These are phyloP conservation scores for Taphrina flavorubra DNA, from an alignment of 1,139 yeast species.

Conservation along the genomic window DNA sequence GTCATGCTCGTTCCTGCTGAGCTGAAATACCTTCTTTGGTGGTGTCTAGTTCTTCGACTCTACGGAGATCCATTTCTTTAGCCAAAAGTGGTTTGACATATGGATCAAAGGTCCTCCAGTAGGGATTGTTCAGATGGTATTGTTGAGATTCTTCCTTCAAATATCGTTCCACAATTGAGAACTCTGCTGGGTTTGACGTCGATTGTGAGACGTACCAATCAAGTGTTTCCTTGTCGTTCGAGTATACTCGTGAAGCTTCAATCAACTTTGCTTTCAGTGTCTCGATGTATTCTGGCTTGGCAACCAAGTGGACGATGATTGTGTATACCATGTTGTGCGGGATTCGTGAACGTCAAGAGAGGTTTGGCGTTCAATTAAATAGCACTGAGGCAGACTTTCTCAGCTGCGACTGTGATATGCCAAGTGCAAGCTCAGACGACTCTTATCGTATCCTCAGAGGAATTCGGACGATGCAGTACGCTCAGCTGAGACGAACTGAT, in stretches of 20 bases:
- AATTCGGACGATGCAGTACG: too few species aligned
- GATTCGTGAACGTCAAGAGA: too few species aligned
- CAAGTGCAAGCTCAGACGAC: too few species aligned
- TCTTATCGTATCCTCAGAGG: too few species aligned
- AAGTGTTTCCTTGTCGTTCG: slow-evolving; percentile 31
- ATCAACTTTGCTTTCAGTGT: slow-evolving; percentile 31
- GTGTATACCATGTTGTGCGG: slow-evolving; percentile 33
- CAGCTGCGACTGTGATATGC: too few species aligned
- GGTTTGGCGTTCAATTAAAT: too few species aligned
- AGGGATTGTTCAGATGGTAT: slow-evolving; percentile 37
- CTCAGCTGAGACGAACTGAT: too few species aligned
- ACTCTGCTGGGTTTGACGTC: slow-evolving; percentile 29
- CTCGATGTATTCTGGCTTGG: slow-evolving; percentile 28
- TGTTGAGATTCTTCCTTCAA: slow-evolving; percentile 28
- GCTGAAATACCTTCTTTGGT: slow-evolving; percentile 19
- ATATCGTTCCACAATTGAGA: slow-evolving; percentile 36
- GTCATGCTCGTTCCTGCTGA: neutral
- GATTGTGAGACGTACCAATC: slow-evolving; percentile 32
- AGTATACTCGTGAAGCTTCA: slow-evolving; percentile 33
- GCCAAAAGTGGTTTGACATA: slow-evolving; percentile 36
- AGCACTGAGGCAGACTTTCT: too few species aligned
- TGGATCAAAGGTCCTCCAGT: slow-evolving; percentile 39
- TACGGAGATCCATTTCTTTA: slow-evolving; percentile 34
- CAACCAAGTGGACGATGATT: slow-evolving; percentile 37
- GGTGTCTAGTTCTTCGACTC: slow-evolving; percentile 38